phyloP scores from a whole-genome alignment of 306 rosid genomes.

The Leucaena leucocephala region DNA sequence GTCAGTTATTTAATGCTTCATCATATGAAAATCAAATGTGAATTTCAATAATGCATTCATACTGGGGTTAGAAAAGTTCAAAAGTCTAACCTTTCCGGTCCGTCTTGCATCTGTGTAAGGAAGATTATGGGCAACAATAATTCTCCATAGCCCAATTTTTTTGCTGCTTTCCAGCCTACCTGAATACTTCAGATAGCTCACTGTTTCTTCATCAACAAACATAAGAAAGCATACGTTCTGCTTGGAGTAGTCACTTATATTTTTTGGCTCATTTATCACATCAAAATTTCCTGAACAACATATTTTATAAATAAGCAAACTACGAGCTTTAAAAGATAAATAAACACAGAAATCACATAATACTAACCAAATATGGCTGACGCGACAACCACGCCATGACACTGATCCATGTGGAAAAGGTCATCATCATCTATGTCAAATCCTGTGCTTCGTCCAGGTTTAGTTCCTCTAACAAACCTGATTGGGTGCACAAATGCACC shows the following conservation, averaged over 20 bases:
- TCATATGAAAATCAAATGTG: conserved; percentile 14
- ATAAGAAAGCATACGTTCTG: conserved; percentile 82
- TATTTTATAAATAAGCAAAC: conserved; percentile 36
- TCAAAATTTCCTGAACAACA: conserved; percentile 81
- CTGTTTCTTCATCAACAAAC: conserved; percentile 87
- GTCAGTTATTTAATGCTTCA: conserved; percentile 1
- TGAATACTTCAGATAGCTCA: conserved; percentile 53
- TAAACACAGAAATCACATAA: conserved; percentile 24
- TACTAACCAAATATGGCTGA: conserved; percentile 88
- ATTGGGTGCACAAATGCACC: conserved; percentile 43
- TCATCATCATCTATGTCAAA: conserved; percentile 81
- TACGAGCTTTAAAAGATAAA: conserved; percentile 17
- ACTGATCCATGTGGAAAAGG: conserved; percentile 78
- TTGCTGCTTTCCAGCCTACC: conserved; percentile 61
- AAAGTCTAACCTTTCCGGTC: conserved; percentile 76
- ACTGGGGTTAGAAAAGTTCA: conserved; percentile 19
- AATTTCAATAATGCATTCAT: conserved; percentile 31
- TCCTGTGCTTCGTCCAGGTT: conserved; percentile 89
- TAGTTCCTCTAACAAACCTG: conserved; percentile 81
- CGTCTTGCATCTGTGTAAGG: conserved; percentile 89
- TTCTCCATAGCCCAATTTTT: conserved; percentile 86
- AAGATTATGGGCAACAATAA: conserved; percentile 71
- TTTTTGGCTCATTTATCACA: conserved; percentile 77
- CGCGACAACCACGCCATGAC: conserved; percentile 90
- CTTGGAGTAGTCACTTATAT: conserved; percentile 73